Conservation (phyloP, 345 rosid genomes). For the Eucalyptus tenuipes region DNA sequence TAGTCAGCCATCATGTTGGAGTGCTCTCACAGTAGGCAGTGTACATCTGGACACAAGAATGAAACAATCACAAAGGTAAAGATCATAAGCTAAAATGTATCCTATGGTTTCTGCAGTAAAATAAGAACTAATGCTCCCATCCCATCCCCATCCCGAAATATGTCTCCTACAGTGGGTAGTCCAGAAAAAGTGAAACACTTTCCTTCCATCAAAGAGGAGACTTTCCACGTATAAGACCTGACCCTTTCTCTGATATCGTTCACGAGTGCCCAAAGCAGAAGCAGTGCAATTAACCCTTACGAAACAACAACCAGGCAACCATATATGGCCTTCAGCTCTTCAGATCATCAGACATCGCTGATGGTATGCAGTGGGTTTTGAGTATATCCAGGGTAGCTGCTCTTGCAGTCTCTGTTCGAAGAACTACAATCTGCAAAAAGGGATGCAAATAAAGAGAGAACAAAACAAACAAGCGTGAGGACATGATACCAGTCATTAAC, state of each 20-base stretch:
- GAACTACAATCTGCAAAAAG: slow-evolving; percentile 41
- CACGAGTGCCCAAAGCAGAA: background rate
- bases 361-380: slow-evolving; percentile 53
- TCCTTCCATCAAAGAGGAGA: background rate
- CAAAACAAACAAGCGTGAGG: background rate
- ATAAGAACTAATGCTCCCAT: background rate
- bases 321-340: slow-evolving; percentile 11
- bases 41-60: background rate
- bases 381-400: slow-evolving; percentile 56
- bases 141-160: background rate
- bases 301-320: background rate
- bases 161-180: background rate
- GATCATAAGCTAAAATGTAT: background rate
- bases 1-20: background rate
- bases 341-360: slow-evolving; percentile 56
- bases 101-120: background rate
- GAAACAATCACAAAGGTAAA: background rate
- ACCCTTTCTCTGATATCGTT: background rate
- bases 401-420: slow-evolving; percentile 29
- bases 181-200: background rate
- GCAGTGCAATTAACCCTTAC: background rate
- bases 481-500: background rate
- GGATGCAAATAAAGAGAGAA: background rate
- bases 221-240: background rate
- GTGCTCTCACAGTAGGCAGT: background rate